A percentile compares a stretch with the other conserved stretches of the same genome.
These are phyloP conservation scores for Telopea speciosissima DNA, from an alignment of 177 flowering plant species.

Conservation along the genomic window DNA sequence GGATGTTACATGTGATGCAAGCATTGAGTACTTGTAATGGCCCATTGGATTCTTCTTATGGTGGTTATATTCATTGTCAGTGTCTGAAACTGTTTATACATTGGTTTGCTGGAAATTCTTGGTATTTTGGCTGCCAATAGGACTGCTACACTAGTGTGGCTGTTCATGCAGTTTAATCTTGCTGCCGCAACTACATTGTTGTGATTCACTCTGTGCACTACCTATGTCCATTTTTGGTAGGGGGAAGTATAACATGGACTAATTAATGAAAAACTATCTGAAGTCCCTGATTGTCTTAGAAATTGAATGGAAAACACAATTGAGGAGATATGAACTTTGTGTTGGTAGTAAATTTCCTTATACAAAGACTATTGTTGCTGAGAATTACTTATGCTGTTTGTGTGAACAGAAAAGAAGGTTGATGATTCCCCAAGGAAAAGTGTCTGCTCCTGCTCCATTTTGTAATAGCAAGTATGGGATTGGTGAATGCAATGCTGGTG, in stretches of 20 bases:
- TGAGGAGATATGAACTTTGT: background rate
- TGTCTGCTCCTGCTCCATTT: slow-evolving; percentile 57
- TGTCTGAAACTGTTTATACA: no score
- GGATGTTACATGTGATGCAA: no score
- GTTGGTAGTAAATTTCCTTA: background rate
- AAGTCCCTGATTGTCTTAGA: background rate
- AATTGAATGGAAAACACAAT: background rate
- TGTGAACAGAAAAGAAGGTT: slow-evolving; percentile 53
- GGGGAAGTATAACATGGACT: background rate
- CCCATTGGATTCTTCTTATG: background rate
- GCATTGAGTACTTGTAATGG: no score
- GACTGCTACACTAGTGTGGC: background rate
- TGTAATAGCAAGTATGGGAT: slow-evolving; percentile 22
- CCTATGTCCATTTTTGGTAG: background rate
- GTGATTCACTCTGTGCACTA: background rate
- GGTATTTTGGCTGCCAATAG: background rate
- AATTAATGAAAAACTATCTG: background rate
- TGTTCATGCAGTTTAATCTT: background rate
- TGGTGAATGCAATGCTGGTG: slow-evolving; percentile 4
- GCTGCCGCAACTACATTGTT: background rate
- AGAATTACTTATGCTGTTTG: background rate
- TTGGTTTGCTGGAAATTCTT: background rate
- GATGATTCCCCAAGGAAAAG: slow-evolving; percentile 51
- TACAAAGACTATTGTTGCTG: background rate
- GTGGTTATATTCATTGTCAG: background rate